These are phyloP conservation scores for Ceriops tagal DNA, from an alignment of 345 rosid species.

Conservation along the genomic window DNA sequence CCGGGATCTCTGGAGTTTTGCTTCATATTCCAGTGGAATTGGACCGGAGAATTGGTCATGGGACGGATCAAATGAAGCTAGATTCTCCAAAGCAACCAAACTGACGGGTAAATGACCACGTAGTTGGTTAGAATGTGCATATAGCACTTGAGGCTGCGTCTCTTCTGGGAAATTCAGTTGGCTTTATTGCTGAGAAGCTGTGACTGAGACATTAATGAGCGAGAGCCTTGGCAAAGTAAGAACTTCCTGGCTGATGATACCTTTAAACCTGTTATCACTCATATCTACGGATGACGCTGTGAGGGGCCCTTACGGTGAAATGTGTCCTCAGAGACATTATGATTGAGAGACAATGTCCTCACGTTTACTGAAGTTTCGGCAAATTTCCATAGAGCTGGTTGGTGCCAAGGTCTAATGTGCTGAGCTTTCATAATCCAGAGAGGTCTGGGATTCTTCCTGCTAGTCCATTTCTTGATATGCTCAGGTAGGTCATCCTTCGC, in stretches of 20 bases:
- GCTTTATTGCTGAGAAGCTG: conserved; percentile 37
- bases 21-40: conserved; percentile 40
- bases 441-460: conserved; percentile 49
- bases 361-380: conserved; percentile 42
- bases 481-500: conserved; percentile 33
- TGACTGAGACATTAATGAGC: conserved; percentile 41
- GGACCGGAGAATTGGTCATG: conserved; percentile 39
- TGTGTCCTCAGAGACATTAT: conserved; percentile 45
- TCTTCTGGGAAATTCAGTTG: conserved; percentile 8
- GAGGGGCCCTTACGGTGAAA: conserved; percentile 28
- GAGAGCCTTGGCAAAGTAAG: conserved; percentile 36
- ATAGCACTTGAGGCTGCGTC: conserved; percentile 39
- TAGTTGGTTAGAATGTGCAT: conserved; percentile 44
- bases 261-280: conserved; percentile 50
- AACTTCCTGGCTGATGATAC: conserved; percentile 24
- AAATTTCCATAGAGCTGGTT: conserved; percentile 44
- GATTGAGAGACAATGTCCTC: conserved; percentile 37
- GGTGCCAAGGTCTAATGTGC: conserved; percentile 38
- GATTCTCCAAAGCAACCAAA: conserved; percentile 34
- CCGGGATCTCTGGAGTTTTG: conserved; percentile 42
- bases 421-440: conserved; percentile 45
- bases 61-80: conserved; percentile 38
- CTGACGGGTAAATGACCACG: conserved; percentile 43
- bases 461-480: conserved; percentile 39
- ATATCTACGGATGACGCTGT: conserved; percentile 36